Conservation (phyloP, 2,329 filamentous ascomycete genomes). For the Xylariaceae sp. region DNA sequence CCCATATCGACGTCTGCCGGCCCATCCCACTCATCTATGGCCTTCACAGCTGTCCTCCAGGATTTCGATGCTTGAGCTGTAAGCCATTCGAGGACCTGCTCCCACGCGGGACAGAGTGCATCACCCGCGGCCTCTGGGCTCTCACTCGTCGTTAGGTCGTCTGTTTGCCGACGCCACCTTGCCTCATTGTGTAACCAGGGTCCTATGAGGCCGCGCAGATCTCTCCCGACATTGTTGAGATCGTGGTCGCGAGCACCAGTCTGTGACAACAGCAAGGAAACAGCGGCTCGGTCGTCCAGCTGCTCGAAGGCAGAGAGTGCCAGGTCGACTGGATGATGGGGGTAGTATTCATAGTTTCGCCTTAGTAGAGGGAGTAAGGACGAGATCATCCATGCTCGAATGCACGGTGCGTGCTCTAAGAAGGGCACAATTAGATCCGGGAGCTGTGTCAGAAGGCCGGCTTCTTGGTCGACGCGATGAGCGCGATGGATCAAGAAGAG, state of each 20-base stretch:
- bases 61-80: conserved; percentile 48
- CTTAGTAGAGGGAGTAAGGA: conserved; percentile 61
- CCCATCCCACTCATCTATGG: conserved; percentile 65
- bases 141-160: conserved; percentile 15
- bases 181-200: conserved; percentile 65
- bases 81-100: conserved; percentile 62
- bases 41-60: conserved; percentile 55
- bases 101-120: conserved; percentile 55
- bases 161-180: conserved; percentile 36
- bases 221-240: conserved; percentile 44
- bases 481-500: conserved; percentile 62
- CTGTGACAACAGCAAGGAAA: conserved; percentile 54
- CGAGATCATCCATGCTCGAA: conserved; percentile 63
- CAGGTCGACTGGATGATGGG: conserved; percentile 36
- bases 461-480: conserved; percentile 61
- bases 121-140: too few relatives aligned
- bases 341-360: conserved; percentile 63
- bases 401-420: conserved; percentile 49
- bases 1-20: conserved; percentile 63
- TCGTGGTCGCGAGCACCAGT: conserved; percentile 37
- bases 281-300: conserved; percentile 50
- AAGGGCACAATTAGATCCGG: conserved; percentile 64
- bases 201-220: conserved; percentile 60
- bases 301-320: conserved; percentile 58
- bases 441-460: conserved; percentile 62